A percentile compares a stretch with the other conserved stretches of the same genome.
Evolutionary conservation across 2,329 filamentous ascomycete species (phyloP).

Genomic region (Paraphoma sp.): DNA sequence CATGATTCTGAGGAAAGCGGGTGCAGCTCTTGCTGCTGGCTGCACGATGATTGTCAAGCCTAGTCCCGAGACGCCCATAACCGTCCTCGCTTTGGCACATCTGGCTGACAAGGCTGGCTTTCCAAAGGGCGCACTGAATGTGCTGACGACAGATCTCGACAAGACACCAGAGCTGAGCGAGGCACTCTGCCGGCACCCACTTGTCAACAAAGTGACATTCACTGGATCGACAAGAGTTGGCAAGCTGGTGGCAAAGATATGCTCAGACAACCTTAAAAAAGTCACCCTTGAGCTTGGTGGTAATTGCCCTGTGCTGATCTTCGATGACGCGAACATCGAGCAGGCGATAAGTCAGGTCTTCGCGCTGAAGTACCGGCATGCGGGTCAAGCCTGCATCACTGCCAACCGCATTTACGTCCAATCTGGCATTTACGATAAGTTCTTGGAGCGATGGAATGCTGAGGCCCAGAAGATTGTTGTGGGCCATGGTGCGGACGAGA

Average conservation of each 20-base stretch:
- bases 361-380: conserved; percentile 63
- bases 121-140: conserved; percentile 65
- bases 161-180: conserved; percentile 63
- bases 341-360: conserved; percentile 57
- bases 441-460: conserved; percentile 61
- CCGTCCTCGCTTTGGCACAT: conserved; percentile 46
- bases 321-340: conserved; percentile 68
- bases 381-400: conserved; percentile 70
- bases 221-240: conserved; percentile 66
- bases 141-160: conserved; percentile 65
- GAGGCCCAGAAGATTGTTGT: conserved; percentile 63
- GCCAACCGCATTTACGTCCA: conserved; percentile 72
- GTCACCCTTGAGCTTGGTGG: conserved; percentile 69
- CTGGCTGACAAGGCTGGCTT: conserved; percentile 54
- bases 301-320: conserved; percentile 70
- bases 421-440: conserved; percentile 66
- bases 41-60: conserved; percentile 71
- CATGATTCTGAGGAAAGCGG: conserved; percentile 71
- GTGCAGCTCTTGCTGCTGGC: conserved; percentile 72
- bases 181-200: conserved; percentile 62
- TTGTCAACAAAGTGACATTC: conserved; percentile 68
- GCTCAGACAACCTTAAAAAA: conserved; percentile 67
- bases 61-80: conserved; percentile 51
- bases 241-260: conserved; percentile 67
- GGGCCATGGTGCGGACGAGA: conserved; percentile 66